phyloP scores from a whole-genome alignment of 352 stramenopile species.

The Phytophthora podocarpi region DNA sequence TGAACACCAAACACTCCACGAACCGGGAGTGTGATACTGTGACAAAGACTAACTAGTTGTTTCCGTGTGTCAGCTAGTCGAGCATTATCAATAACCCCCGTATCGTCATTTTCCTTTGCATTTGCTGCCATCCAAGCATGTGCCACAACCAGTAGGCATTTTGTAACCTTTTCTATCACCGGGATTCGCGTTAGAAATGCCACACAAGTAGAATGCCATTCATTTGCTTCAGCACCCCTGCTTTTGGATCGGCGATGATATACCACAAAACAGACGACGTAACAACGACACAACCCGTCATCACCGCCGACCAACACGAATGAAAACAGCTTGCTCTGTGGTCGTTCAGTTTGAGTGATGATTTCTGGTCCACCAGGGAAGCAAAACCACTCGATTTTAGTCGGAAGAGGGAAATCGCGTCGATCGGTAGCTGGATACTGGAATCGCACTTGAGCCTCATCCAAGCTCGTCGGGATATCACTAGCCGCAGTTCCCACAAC shows the following conservation, averaged over 20 bases:
- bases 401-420: constrained; percentile 69
- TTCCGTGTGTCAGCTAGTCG: constrained; percentile 29
- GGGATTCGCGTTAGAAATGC: constrained; percentile 76
- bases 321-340: constrained; percentile 68
- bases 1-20: constrained; percentile 69
- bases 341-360: constrained; percentile 47
- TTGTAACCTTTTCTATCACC: constrained; percentile 55
- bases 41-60: constrained; percentile 57
- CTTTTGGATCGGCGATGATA: constrained; percentile 49
- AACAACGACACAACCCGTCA: constrained; percentile 75
- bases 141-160: constrained; percentile 62
- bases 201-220: constrained; percentile 75
- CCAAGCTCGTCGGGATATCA: constrained; percentile 3
- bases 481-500: constrained; percentile 47
- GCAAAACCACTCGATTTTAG: constrained; percentile 91
- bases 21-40: constrained; percentile 62
- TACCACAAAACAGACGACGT: constrained; percentile 72
- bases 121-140: constrained; percentile 51
- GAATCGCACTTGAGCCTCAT: constrained; percentile 68
- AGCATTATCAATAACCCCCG: background rate
- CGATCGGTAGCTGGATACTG: constrained; percentile 65
- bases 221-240: constrained; percentile 18
- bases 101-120: background rate
- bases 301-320: constrained; percentile 79
- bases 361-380: constrained; percentile 76